Conservation (phyloP, 441 rosid species). For the Jatropha podagrica region DNA sequence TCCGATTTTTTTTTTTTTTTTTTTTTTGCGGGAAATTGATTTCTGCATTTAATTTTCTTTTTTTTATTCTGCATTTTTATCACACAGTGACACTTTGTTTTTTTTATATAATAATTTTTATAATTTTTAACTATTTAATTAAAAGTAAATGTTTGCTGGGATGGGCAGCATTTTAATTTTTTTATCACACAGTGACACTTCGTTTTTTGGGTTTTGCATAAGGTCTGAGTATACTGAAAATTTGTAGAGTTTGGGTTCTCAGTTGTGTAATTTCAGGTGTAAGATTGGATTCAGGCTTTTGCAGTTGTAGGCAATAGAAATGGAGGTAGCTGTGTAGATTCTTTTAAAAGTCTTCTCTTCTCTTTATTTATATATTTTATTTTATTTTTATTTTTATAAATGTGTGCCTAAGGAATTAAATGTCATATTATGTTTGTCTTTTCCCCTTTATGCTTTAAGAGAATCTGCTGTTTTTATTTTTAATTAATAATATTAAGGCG, state of each 20-base stretch:
- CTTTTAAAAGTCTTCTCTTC: not conserved
- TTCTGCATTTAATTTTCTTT: too few species aligned
- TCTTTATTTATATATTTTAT: not conserved
- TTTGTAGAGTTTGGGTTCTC: conserved; percentile 22
- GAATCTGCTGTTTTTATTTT: conserved; percentile 8
- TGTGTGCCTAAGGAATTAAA: not conserved
- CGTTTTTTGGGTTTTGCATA: not conserved
- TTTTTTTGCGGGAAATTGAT: too few species aligned
- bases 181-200: too few species aligned
- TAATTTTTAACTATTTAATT: too few species aligned
- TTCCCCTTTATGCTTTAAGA: not conserved
- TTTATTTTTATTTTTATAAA: not conserved
- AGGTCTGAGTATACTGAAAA: conserved; percentile 20
- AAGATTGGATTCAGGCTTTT: conserved; percentile 2
- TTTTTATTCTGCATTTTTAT: too few species aligned
- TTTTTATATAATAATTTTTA: too few species aligned
- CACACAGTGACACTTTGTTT: too few species aligned
- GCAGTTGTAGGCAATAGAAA: not conserved
- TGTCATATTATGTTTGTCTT: conserved; percentile 13
- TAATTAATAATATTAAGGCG: not conserved
- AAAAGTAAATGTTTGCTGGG: not conserved
- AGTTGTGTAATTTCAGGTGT: conserved; percentile 17
- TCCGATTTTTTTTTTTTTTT: too few species aligned
- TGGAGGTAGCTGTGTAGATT: not conserved
- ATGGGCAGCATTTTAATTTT: conserved; percentile 23